These are phyloP conservation scores for Tricharina praecox DNA, from an alignment of 495 filamentous ascomycete genomes.

Conservation along the genomic window DNA sequence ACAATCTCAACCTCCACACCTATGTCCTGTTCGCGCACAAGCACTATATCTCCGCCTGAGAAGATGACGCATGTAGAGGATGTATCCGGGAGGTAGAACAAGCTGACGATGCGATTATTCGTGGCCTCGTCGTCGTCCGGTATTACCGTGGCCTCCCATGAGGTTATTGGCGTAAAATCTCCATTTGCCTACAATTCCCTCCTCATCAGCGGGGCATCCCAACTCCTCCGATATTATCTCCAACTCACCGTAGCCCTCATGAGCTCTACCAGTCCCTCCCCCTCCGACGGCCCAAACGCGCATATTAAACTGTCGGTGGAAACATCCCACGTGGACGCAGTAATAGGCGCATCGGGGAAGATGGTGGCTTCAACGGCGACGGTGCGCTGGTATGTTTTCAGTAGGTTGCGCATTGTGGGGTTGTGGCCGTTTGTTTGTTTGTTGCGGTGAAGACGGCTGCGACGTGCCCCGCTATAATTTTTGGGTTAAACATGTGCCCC, in stretches of 20 bases:
- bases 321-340: conserved; percentile 62
- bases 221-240: no score
- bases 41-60: conserved; percentile 77
- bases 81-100: conserved; percentile 74
- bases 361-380: conserved; percentile 37
- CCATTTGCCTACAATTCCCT: conserved; percentile 31
- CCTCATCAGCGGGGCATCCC: no score
- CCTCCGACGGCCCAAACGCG: conserved; percentile 53
- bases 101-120: conserved; percentile 23
- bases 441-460: no score
- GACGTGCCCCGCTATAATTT: background rate
- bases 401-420: conserved; percentile 52
- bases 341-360: conserved; percentile 38
- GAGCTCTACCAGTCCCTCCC: conserved; percentile 49
- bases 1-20: conserved; percentile 80
- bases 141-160: conserved; percentile 51
- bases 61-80: conserved; percentile 61
- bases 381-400: conserved; percentile 52
- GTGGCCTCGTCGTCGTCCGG: conserved; percentile 32
- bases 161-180: conserved; percentile 42
- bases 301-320: conserved; percentile 53
- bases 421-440: no score
- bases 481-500: no score
- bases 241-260: conserved; percentile 41
- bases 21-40: conserved; percentile 56